Evolutionary conservation across 495 filamentous ascomycete genomes (phyloP).

Genomic region (Chaetomium tenue): DNA sequence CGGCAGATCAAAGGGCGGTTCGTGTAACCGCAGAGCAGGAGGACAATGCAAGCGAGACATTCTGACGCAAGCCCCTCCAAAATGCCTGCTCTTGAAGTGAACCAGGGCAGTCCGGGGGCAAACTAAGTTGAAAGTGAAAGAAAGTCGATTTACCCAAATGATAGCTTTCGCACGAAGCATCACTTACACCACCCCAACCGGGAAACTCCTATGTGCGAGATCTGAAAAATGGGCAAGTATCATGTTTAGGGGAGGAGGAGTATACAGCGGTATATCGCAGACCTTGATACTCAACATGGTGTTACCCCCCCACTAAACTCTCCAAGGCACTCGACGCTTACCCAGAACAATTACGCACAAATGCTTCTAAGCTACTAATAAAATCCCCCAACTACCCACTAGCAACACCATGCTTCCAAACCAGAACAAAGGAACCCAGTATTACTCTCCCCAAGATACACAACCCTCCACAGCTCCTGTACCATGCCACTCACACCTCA

Average conservation of each 20-base stretch:
- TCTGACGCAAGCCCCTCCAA: neutral
- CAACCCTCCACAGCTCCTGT: neutral
- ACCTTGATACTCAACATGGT: neutral
- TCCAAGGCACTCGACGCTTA: neutral
- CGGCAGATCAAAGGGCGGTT: conserved; percentile 3
- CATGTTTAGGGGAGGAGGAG: no score
- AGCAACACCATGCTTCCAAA: no score
- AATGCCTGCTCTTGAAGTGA: neutral
- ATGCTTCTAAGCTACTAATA: neutral
- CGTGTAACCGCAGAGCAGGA: conserved; percentile 1
- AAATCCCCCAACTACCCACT: neutral
- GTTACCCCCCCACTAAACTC: neutral
- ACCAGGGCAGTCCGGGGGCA: no score
- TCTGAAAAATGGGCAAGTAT: no score
- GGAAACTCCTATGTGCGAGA: no score
- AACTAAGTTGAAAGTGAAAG: no score
- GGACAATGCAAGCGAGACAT: neutral
- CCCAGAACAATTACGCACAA: neutral
- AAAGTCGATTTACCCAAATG: no score
- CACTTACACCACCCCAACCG: no score
- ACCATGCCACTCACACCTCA: conserved; percentile 26
- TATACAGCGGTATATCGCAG: neutral
- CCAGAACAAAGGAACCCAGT: no score
- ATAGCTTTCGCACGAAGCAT: no score
- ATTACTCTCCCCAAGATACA: neutral